Conservation (phyloP, 1,284 basidiomycete species). For the Kwoniella shivajii region DNA sequence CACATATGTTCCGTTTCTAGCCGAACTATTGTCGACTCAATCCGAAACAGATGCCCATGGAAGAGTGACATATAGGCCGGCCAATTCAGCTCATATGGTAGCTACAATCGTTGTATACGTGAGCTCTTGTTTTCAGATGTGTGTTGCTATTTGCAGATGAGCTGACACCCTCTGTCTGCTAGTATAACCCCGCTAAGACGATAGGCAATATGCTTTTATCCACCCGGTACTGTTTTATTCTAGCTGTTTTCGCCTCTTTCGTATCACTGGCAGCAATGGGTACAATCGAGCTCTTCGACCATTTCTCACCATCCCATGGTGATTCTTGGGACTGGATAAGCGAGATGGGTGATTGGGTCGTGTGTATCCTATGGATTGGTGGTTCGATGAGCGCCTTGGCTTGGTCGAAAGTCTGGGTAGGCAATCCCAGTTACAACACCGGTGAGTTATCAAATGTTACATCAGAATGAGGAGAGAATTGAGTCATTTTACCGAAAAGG, state of each 20-base stretch:
- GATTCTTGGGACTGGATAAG: slow-evolving; percentile 45
- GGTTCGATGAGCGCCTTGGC: slow-evolving; percentile 77
- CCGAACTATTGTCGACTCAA: slow-evolving; percentile 40
- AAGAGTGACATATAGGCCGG: slow-evolving; percentile 58
- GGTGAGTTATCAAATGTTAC: slow-evolving; percentile 58
- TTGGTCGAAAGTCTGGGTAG: slow-evolving; percentile 77
- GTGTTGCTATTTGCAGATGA: too few relatives aligned
- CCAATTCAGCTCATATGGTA: slow-evolving; percentile 82
- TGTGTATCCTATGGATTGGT: slow-evolving; percentile 79
- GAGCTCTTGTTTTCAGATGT: slow-evolving; percentile 14
- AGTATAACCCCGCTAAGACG: slow-evolving; percentile 66
- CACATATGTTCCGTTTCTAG: slow-evolving; percentile 73
- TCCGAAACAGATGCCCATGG: slow-evolving; percentile 59
- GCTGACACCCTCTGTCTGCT: slow-evolving; percentile 4
- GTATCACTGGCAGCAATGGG: slow-evolving; percentile 81
- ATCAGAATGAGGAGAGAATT: neutral
- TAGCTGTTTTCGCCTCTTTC: slow-evolving; percentile 74
- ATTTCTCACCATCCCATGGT: slow-evolving; percentile 46
- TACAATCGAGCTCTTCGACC: slow-evolving; percentile 75
- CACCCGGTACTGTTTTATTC: slow-evolving; percentile 47
- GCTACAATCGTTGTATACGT: slow-evolving; percentile 73
- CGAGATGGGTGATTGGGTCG: slow-evolving; percentile 51
- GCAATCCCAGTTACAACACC: slow-evolving; percentile 87
- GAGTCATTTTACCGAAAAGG: slow-evolving; percentile 56
- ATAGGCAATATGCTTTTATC: slow-evolving; percentile 80